Evolutionary conservation across 2,329 filamentous ascomycete species (phyloP).

Genomic region (Aspergillus sp.): DNA sequence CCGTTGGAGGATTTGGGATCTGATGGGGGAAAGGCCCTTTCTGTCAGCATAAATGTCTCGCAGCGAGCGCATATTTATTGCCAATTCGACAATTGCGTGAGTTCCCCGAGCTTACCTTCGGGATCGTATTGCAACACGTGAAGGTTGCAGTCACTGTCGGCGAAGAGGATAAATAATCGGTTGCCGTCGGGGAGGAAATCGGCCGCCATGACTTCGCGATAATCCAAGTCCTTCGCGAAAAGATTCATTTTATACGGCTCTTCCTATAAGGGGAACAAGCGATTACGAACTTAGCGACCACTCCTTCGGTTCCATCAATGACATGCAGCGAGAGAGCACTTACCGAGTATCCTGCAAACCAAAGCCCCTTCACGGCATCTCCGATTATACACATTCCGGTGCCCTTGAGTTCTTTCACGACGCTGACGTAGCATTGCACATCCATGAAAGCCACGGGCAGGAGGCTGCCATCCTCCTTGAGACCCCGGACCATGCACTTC

Average conservation of each 20-base stretch:
- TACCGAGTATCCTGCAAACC: slow-evolving; percentile 90
- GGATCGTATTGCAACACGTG: slow-evolving; percentile 93
- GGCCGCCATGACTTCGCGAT: slow-evolving; percentile 74
- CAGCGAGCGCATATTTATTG: background rate
- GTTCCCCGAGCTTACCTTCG: slow-evolving; percentile 65
- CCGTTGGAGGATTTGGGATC: slow-evolving; percentile 93
- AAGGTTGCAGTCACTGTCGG: slow-evolving; percentile 81
- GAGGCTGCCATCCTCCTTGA: slow-evolving; percentile 92
- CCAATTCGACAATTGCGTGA: background rate
- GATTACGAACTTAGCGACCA: slow-evolving; percentile 2
- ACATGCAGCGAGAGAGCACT: slow-evolving; percentile 17
- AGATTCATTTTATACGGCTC: slow-evolving; percentile 95
- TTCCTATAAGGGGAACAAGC: slow-evolving; percentile 52
- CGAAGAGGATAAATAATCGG: slow-evolving; percentile 76
- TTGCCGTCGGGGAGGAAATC: slow-evolving; percentile 87
- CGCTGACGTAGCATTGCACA: slow-evolving; percentile 89
- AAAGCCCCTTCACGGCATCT: slow-evolving; percentile 89
- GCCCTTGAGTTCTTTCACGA: slow-evolving; percentile 77
- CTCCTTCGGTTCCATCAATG: background rate
- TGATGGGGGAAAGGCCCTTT: slow-evolving; percentile 34
- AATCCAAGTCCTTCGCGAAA: slow-evolving; percentile 80
- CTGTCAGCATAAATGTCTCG: slow-evolving; percentile 4
- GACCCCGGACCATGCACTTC: slow-evolving; percentile 92
- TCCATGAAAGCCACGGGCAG: slow-evolving; percentile 96
- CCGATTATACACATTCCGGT: slow-evolving; percentile 85